Evolutionary conservation across 2,329 filamentous ascomycete species (phyloP).

Genomic region (Byssochlamys sp.): DNA sequence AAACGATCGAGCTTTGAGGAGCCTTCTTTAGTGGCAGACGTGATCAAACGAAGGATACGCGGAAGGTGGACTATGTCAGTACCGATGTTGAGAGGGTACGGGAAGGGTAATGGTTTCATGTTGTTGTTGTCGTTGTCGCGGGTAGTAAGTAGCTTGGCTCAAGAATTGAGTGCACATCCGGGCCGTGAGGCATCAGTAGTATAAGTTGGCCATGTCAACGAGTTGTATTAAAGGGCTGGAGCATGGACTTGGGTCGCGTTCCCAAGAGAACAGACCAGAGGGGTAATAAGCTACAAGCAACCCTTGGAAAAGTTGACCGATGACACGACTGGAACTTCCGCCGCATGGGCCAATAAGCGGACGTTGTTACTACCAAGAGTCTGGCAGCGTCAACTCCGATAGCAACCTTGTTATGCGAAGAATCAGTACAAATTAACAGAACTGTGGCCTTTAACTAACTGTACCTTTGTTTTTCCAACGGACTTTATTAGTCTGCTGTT

Average conservation of each 20-base stretch:
- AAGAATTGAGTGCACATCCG: not conserved
- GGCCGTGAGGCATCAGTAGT: too few relatives aligned
- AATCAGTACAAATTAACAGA: not conserved
- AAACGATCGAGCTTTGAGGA: constrained; percentile 24
- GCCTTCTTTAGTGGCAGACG: constrained; percentile 24
- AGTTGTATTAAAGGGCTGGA: not conserved
- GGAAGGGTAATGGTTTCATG: constrained; percentile 44
- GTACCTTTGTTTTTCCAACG: too few relatives aligned
- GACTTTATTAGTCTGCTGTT: not conserved
- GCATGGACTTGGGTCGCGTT: not conserved
- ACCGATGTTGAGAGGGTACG: constrained; percentile 59
- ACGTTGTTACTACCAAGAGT: not conserved
- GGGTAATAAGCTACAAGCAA: not conserved
- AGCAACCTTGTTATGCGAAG: too few relatives aligned
- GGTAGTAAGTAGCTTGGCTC: not conserved
- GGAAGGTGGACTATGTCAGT: constrained; percentile 67
- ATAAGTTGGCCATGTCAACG: not conserved
- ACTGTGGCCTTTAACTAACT: too few relatives aligned
- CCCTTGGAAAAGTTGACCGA: not conserved
- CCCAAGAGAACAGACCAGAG: not conserved
- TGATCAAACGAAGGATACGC: constrained; percentile 54
- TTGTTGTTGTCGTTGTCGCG: not conserved
- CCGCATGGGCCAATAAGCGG: not conserved
- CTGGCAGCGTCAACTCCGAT: too few relatives aligned
- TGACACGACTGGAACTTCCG: not conserved